Conservation (phyloP, 129 eudicot genomes). For the Lactuca saligna region DNA sequence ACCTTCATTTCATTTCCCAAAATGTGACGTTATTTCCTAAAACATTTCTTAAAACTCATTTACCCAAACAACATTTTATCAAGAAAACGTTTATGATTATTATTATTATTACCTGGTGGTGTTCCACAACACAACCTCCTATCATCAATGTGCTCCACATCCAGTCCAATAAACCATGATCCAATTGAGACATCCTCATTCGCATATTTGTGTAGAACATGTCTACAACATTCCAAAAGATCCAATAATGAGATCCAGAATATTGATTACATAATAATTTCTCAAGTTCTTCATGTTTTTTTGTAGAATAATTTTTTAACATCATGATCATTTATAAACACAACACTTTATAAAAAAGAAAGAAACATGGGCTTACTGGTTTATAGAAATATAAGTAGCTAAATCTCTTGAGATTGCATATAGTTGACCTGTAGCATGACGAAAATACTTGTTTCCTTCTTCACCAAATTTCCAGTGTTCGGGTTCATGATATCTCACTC, state of each 20-base stretch:
- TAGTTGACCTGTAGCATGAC: conserved; percentile 92
- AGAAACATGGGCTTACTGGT: conserved; percentile 52
- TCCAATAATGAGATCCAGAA: background rate
- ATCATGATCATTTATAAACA: no score
- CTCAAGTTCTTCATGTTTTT: background rate
- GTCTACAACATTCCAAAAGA: conserved; percentile 38
- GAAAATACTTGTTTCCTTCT: conserved; percentile 85
- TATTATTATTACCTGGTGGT: conserved; percentile 66
- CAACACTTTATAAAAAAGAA: background rate
- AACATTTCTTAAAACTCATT: no score
- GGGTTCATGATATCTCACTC: conserved; percentile 93
- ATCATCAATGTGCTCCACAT: conserved; percentile 83
- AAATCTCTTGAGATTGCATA: conserved; percentile 88
- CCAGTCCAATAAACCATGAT: conserved; percentile 87
- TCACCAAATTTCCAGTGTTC: conserved; percentile 95
- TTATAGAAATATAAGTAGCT: conserved; percentile 76
- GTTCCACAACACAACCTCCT: conserved; percentile 88
- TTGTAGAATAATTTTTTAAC: no score
- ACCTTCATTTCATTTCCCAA: no score
- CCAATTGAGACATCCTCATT: conserved; percentile 90
- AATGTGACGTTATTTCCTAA: no score
- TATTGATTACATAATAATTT: background rate
- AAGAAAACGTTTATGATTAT: background rate
- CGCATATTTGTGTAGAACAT: conserved; percentile 79
- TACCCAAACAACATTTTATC: background rate